Evolutionary conservation across 1,284 basidiomycete species (phyloP).

Genomic region (Gymnopus androsaceus): DNA sequence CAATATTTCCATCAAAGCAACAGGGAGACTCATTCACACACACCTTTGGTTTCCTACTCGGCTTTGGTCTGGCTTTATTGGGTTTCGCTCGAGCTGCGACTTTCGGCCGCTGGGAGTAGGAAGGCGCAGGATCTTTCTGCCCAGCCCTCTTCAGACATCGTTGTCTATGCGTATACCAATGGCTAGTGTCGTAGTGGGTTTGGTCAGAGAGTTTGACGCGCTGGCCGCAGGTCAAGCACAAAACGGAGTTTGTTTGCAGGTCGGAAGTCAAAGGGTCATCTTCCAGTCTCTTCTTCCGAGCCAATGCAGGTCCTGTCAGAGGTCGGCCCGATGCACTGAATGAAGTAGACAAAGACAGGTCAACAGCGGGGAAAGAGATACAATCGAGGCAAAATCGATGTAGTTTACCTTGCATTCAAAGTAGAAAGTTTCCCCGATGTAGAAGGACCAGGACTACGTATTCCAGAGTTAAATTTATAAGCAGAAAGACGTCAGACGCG

Average conservation of each 20-base stretch:
- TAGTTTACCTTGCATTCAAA: background rate
- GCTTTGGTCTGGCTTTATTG: background rate
- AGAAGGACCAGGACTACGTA: background rate
- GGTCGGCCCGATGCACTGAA: slow-evolving; percentile 8
- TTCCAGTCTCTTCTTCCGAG: slow-evolving; percentile 49
- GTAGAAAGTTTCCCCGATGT: background rate
- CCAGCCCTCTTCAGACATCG: slow-evolving; percentile 43
- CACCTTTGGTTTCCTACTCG: slow-evolving; percentile 3
- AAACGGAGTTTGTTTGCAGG: slow-evolving; percentile 51
- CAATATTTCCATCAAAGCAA: background rate
- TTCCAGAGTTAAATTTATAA: background rate
- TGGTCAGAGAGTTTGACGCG: slow-evolving; percentile 69
- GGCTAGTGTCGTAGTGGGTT: slow-evolving; percentile 63
- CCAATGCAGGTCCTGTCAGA: slow-evolving; percentile 31
- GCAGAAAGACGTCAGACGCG: background rate
- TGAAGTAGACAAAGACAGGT: background rate
- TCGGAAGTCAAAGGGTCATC: slow-evolving; percentile 55
- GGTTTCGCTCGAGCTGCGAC: background rate
- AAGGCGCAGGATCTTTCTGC: background rate
- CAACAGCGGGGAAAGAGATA: background rate
- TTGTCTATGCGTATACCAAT: slow-evolving; percentile 65
- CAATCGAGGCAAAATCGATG: background rate
- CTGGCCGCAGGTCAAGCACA: slow-evolving; percentile 56
- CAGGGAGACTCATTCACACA: background rate
- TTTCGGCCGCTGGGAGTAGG: background rate